phyloP scores from a whole-genome alignment of 208 protist genomes.

The Trypanosoma grayi region DNA sequence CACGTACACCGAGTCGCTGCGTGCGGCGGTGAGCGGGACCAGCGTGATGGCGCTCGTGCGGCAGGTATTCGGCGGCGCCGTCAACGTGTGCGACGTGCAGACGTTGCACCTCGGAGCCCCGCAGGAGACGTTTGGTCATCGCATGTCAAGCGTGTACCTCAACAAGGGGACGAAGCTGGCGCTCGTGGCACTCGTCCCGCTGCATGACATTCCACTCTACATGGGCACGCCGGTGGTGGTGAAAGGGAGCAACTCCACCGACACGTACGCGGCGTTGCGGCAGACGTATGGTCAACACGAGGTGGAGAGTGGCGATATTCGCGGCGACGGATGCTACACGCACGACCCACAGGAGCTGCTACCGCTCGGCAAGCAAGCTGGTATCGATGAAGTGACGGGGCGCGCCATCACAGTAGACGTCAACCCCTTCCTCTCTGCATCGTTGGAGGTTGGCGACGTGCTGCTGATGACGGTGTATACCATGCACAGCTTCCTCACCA shows the following conservation, averaged over 20 bases:
- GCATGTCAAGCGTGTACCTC: slow-evolving; percentile 70
- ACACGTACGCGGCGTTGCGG: slow-evolving; percentile 57
- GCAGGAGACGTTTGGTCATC: slow-evolving; percentile 65
- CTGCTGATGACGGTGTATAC: slow-evolving; percentile 85
- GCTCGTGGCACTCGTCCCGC: slow-evolving; percentile 65
- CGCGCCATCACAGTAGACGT: slow-evolving; percentile 60
- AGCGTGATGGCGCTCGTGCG: slow-evolving; percentile 81
- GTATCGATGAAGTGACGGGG: slow-evolving; percentile 55
- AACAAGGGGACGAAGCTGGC: slow-evolving; percentile 82
- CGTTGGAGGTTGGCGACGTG: slow-evolving; percentile 74
- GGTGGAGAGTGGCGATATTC: slow-evolving; percentile 65
- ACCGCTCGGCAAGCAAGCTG: slow-evolving; percentile 61
- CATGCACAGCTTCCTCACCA: slow-evolving; percentile 79
- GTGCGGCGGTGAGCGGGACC: slow-evolving; percentile 63
- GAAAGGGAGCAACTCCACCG: slow-evolving; percentile 69
- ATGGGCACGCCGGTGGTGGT: slow-evolving; percentile 76
- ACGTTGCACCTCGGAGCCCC: slow-evolving; percentile 71
- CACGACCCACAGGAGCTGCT: slow-evolving; percentile 58
- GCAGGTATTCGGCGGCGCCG: slow-evolving; percentile 81
- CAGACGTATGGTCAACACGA: slow-evolving; percentile 85
- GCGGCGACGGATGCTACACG: slow-evolving; percentile 81
- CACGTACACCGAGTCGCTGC: slow-evolving; percentile 57
- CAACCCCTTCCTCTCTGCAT: slow-evolving; percentile 62
- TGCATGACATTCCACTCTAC: slow-evolving; percentile 79
- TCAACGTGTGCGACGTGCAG: slow-evolving; percentile 51